These are phyloP conservation scores for Penicillium psychrofluorescens DNA, from an alignment of 495 filamentous ascomycete genomes.

Conservation along the genomic window DNA sequence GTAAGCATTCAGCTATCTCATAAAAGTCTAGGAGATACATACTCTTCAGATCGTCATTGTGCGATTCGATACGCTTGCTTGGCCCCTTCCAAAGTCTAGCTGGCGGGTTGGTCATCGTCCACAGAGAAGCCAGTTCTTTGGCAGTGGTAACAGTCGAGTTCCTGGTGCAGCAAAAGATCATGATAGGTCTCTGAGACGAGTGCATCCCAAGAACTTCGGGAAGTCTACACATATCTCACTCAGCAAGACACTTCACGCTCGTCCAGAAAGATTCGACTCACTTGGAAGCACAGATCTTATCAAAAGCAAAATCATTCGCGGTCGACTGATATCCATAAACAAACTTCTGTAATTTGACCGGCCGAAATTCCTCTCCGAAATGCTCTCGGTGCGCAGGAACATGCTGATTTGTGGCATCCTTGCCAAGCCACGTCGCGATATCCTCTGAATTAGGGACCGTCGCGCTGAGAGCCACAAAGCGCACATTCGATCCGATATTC, in stretches of 20 bases:
- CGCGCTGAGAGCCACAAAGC: constrained; percentile 88
- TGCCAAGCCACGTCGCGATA: constrained; percentile 88
- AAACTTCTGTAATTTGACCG: constrained; percentile 78
- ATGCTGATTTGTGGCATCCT: constrained; percentile 56
- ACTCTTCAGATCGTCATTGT: constrained; percentile 57
- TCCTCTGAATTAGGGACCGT: constrained; percentile 91
- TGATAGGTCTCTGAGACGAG: constrained; percentile 74
- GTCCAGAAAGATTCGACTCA: constrained; percentile 19
- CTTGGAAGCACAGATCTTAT: constrained; percentile 70
- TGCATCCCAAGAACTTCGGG: constrained; percentile 69
- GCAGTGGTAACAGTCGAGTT: constrained; percentile 73
- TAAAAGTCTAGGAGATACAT: constrained; percentile 1
- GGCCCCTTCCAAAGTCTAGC: constrained; percentile 66
- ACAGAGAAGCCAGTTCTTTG: constrained; percentile 60
- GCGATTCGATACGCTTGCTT: constrained; percentile 43
- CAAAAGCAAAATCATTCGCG: constrained; percentile 81
- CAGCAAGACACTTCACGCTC: background rate
- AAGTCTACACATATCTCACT: constrained; percentile 37
- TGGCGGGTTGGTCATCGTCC: constrained; percentile 45
- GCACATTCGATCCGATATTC: constrained; percentile 74
- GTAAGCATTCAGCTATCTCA: background rate
- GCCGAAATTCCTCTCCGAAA: constrained; percentile 91
- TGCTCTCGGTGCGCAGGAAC: constrained; percentile 63
- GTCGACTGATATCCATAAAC: constrained; percentile 67
- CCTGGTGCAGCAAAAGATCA: constrained; percentile 87